Evolutionary conservation across 225 moss, liverwort and hornwort genomes (phyloP), one percentile per base, ranked within the genome.

Genomic region (Antitrichia curtipendula): DNA sequence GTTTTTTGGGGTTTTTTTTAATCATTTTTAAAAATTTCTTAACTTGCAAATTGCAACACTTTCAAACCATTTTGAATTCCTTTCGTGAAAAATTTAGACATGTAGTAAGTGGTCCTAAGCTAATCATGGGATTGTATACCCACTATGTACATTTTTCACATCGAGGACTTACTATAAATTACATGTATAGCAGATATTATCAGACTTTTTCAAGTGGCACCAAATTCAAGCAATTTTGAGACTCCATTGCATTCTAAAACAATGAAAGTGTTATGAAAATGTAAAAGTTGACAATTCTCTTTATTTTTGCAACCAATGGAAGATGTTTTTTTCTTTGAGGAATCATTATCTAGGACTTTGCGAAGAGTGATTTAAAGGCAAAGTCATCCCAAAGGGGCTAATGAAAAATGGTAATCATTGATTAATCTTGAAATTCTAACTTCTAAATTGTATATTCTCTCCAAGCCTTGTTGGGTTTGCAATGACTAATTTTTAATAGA

Each of bases 101-200:
- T 10, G 29, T 45, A 4, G 10, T 47, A 47, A 29, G 18, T 72
- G 38, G 12, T 38, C 23, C 22, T 7, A 68, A 68, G 1, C 38
- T 68, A 68, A 23, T 68, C 2, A 1, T 22, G 2, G 7, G 12
- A 5, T 1, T 0, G 0, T 29, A 3, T 45, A 45, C 2, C 29
- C 3, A 45, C 6, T 72, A 29, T 18, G 2, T 24, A 43, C 4
- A 16, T 43, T 28, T 41, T 45, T 28, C 3, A 10, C 71, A 43
- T 45, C 2, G 1, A 0, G 3, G 10, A 71, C 28, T 43, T 1
- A 16, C 2, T 40, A 28, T 28, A 8, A 71, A 15, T 72, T 45
- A 29, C 29, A 18, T 8, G 10, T 45, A 16, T 45, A 72, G 6
- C 2, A 45, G 0, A 29, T 29, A n/a, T n/a, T n/a, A n/a, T n/a